Conservation (phyloP, 257 asterid species). For the Solanum virginianum region DNA sequence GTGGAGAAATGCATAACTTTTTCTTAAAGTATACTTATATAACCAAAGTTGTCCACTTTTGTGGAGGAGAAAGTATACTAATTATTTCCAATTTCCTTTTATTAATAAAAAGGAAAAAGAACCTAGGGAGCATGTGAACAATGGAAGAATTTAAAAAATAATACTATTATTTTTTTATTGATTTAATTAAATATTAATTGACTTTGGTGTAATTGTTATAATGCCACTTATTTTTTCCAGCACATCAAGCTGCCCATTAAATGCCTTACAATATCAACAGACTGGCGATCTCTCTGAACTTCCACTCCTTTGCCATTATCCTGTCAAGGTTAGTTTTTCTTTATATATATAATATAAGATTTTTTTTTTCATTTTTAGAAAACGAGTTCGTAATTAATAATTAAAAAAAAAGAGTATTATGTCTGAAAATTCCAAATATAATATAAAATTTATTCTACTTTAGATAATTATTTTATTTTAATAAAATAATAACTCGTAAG, state of each 20-base stretch:
- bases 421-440: neutral
- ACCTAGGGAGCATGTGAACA: neutral
- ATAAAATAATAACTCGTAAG: neutral
- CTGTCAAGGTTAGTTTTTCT: constrained; percentile 26
- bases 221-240: constrained; percentile 11
- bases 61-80: neutral
- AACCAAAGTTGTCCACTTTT: neutral
- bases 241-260: constrained; percentile 27
- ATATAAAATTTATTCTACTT: neutral
- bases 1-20: neutral
- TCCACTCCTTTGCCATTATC: constrained; percentile 89
- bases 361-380: neutral
- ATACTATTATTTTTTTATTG: neutral
- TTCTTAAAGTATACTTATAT: neutral
- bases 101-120: neutral
- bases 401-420: neutral
- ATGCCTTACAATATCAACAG: constrained; percentile 27
- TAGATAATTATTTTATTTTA: neutral
- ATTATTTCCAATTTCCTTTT: neutral
- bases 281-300: constrained; percentile 67
- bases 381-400: neutral
- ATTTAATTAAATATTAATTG: neutral
- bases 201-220: neutral
- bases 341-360: too few species aligned
- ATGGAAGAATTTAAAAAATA: neutral